A percentile compares a stretch with the other conserved stretches of the same genome.
Evolutionary conservation across 768 basidiomycete genomes (phyloP).

Genomic region (Podaxis pistillaris): DNA sequence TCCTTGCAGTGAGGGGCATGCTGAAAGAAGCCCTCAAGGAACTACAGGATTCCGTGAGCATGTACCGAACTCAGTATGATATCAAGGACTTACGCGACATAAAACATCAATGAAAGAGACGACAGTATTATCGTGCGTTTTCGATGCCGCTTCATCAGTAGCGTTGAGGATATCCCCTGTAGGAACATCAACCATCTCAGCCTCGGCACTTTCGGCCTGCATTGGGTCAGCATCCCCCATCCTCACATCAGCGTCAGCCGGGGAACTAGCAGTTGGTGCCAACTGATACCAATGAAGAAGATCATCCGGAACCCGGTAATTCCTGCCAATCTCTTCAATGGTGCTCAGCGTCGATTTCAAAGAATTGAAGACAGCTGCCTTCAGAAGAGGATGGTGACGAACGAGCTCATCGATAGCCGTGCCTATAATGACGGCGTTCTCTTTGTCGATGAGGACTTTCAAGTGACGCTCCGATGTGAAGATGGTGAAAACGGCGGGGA

Average conservation of each 20-base stretch:
- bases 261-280: constrained; percentile 25
- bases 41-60: constrained; percentile 43
- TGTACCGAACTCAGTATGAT: not conserved
- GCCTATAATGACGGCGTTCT: constrained; percentile 87
- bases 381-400: constrained; percentile 90
- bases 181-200: constrained; percentile 15
- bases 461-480: constrained; percentile 85
- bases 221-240: constrained; percentile 48
- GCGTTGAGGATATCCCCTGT: constrained; percentile 22
- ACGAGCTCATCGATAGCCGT: constrained; percentile 93
- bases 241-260: constrained; percentile 35
- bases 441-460: constrained; percentile 86
- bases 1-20: constrained; percentile 88
- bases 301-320: constrained; percentile 53
- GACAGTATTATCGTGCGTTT: constrained; percentile 70
- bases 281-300: constrained; percentile 69
- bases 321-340: constrained; percentile 72
- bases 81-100: constrained; percentile 55
- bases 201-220: constrained; percentile 20
- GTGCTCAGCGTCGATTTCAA: constrained; percentile 66
- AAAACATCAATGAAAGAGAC: constrained; percentile 80
- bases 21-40: constrained; percentile 93
- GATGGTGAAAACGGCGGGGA: constrained; percentile 80
- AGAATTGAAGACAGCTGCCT: constrained; percentile 74
- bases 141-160: constrained; percentile 30